These are phyloP conservation scores for Backusella luteola DNA, from an alignment of 192 early-diverging fungal species.

Conservation along the genomic window DNA sequence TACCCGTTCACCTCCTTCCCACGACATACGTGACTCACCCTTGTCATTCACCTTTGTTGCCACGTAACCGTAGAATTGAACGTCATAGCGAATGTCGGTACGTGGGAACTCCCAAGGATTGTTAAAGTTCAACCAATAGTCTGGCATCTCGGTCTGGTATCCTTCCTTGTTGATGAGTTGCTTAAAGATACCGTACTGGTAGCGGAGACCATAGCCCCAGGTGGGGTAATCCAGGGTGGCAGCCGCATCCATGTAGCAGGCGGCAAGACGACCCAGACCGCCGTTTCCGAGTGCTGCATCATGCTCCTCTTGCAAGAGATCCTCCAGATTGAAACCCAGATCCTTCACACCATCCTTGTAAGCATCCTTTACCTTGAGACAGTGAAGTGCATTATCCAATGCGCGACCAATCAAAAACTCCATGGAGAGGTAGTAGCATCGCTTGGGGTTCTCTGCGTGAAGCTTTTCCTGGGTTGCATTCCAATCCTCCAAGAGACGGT, in stretches of 20 bases:
- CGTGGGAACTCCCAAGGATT: conserved; percentile 98
- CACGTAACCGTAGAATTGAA: conserved; percentile 88
- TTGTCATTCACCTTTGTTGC: conserved; percentile 66
- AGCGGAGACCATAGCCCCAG: conserved; percentile 97
- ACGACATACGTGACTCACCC: conserved; percentile 61
- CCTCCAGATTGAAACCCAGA: conserved; percentile 92
- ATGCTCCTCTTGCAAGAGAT: conserved; percentile 89
- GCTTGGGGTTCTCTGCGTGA: conserved; percentile 75
- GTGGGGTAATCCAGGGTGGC: conserved; percentile 92
- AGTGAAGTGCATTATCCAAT: conserved; percentile 95
- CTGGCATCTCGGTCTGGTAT: conserved; percentile 91
- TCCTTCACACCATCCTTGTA: conserved; percentile 64
- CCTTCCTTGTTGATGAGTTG: conserved; percentile 89
- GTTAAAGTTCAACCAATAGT: conserved; percentile 95
- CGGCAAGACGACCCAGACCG: conserved; percentile 93
- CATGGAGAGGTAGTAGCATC: conserved; percentile 96
- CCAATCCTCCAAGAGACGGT: conserved; percentile 41
- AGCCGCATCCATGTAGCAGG: conserved; percentile 97
- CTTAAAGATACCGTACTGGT: conserved; percentile 98
- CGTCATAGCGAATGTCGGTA: conserved; percentile 85
- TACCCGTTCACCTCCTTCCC: conserved; percentile 86
- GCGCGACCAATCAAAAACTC: conserved; percentile 97
- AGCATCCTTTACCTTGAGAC: conserved; percentile 74
- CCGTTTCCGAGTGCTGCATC: conserved; percentile 98
- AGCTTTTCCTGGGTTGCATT: conserved; percentile 71